A percentile compares a stretch with the other conserved stretches of the same genome.
phyloP scores from a whole-genome alignment of 805 yeast species.

The Yarrowia alimentaria region DNA sequence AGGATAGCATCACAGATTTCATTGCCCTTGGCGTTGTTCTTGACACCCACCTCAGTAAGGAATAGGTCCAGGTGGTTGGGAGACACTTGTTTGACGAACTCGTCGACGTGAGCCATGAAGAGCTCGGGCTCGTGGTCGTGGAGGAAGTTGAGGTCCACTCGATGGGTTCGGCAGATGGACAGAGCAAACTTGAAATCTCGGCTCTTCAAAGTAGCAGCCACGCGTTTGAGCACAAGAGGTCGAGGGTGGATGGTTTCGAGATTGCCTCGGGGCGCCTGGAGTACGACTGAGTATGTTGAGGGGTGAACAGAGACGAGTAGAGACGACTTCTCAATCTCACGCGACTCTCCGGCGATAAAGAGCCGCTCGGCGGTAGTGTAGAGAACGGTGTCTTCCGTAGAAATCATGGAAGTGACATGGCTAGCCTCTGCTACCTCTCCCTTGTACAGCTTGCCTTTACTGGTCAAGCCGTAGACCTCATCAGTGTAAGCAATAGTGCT shows the following conservation, averaged over 20 bases:
- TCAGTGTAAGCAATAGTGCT: constrained; percentile 40
- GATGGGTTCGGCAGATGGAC: constrained; percentile 77
- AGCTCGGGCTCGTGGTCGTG: constrained; percentile 80
- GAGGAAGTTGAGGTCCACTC: constrained; percentile 85
- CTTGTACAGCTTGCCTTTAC: constrained; percentile 70
- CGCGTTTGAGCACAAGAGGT: constrained; percentile 82
- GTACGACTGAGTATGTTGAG: constrained; percentile 71
- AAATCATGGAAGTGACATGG: constrained; percentile 77
- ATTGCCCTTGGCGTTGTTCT: constrained; percentile 52
- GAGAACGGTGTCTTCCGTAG: constrained; percentile 68
- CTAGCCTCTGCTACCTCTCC: constrained; percentile 58
- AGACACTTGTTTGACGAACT: constrained; percentile 67
- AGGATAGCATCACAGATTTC: constrained; percentile 71
- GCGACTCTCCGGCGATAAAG: constrained; percentile 79
- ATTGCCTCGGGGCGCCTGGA: constrained; percentile 96
- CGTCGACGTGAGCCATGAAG: constrained; percentile 61
- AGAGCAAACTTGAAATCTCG: constrained; percentile 72
- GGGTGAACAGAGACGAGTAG: constrained; percentile 79
- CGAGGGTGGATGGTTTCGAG: constrained; percentile 92
- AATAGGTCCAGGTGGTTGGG: constrained; percentile 81
- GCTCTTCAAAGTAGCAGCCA: constrained; percentile 63
- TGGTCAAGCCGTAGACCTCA: constrained; percentile 67
- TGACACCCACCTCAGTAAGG: constrained; percentile 48
- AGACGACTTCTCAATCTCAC: constrained; percentile 91
- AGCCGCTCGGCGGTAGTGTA: constrained; percentile 89